phyloP scores from a whole-genome alignment of 1,284 basidiomycete species.

The Somion occarium region DNA sequence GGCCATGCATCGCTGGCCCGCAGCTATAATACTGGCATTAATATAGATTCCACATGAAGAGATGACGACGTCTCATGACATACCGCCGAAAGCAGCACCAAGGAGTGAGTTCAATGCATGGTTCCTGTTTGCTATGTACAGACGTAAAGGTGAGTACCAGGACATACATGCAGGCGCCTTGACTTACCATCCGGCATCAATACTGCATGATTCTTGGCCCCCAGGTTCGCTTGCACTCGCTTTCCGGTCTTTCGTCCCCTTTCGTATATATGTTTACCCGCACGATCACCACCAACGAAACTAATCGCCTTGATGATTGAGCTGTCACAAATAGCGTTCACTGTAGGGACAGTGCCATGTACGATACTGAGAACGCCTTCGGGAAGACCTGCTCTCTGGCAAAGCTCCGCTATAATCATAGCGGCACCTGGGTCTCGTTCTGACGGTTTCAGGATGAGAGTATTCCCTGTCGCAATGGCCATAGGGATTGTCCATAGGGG shows the following conservation, averaged over 20 bases:
- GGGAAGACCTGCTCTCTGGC: slow-evolving; percentile 78
- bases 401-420: slow-evolving; percentile 96
- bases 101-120: slow-evolving; percentile 89
- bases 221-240: slow-evolving; percentile 88
- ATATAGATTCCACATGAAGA: slow-evolving; percentile 30
- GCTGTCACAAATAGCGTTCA: slow-evolving; percentile 93
- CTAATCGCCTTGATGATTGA: slow-evolving; percentile 91
- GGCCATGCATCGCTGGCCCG: slow-evolving; percentile 97
- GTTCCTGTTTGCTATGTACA: slow-evolving; percentile 85
- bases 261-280: slow-evolving; percentile 93
- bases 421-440: slow-evolving; percentile 96
- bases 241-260: slow-evolving; percentile 87
- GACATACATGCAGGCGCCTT: not conserved
- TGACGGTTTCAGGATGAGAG: slow-evolving; percentile 91
- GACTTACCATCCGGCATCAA: slow-evolving; percentile 87
- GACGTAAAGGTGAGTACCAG: not conserved
- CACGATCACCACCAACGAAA: slow-evolving; percentile 95
- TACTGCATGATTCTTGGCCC: slow-evolving; percentile 95
- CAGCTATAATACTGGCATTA: slow-evolving; percentile 58
- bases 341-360: slow-evolving; percentile 85
- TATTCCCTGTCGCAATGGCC: slow-evolving; percentile 90
- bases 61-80: not conserved
- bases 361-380: slow-evolving; percentile 85
- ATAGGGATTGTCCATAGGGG: slow-evolving; percentile 94
- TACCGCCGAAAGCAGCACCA: slow-evolving; percentile 93